Evolutionary conservation across 768 basidiomycete species (phyloP), one percentile per base, ranked within the genome.

Genomic region (Pleurotus sapidus): DNA sequence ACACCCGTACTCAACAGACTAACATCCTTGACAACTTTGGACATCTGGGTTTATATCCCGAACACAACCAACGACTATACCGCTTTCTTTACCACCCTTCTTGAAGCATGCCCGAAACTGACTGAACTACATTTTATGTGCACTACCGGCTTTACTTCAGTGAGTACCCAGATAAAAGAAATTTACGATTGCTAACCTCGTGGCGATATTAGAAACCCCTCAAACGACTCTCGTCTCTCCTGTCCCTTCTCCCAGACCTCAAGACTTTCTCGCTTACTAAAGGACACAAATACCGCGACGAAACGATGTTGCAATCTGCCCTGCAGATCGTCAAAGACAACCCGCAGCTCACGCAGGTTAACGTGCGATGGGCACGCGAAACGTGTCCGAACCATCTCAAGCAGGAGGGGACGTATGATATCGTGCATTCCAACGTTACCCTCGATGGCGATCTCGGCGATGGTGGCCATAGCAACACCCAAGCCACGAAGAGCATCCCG

Each of bases 71-170:
- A 65, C 6, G 73, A 74, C 42, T 68, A 76, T 54, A 64, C 64
- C 15, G 49, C 54, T 48, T 72, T 77, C 56, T 76, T 77, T 60
- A 60, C 59, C 8, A 65, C 68, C 11, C 66, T 82, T 24, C 63
- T 79, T 7, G 63, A 59, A 6, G 59, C 73, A 0, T 74, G 73
- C 59, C 72, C 73, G 0, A 70, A 68, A 30, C 64, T 81, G 38
- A 77, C 74, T 18, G 79, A 80, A 59, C 69, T 81, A 25, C 79
- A 80, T 63, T 78, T 78, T 49, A 80, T 80, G 79, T 80, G 78
- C 59, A 81, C 79, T 4, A 80, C 77, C 1, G 63, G 72, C 8
- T 78, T 80, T 63, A 72, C 74, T 7, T 65, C 65, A 51, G 77
- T 76, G 56, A 46, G 30, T 34, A 34, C 8, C 2, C 30, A 9